Percentiles rank a stretch among this genome's conserved stretches.
Evolutionary conservation across 768 basidiomycete species (phyloP).

Genomic region (Boletellus ananiceps): DNA sequence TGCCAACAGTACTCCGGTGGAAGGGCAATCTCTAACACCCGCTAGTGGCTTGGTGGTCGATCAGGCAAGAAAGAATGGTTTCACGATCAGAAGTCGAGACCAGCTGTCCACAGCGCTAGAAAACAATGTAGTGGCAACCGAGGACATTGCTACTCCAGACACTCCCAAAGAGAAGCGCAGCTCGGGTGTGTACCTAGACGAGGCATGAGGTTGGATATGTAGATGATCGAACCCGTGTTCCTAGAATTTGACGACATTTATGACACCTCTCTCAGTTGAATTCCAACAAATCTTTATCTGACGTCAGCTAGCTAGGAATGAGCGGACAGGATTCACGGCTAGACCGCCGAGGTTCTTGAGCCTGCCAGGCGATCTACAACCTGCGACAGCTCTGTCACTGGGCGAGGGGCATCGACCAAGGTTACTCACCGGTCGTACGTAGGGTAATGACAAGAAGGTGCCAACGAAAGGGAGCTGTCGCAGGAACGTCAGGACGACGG

Average conservation of each 20-base stretch:
- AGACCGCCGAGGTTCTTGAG: conserved; percentile 71
- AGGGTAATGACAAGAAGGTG: conserved; percentile 79
- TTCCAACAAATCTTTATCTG: conserved; percentile 9
- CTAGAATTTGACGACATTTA: conserved; percentile 1
- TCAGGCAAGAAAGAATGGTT: conserved; percentile 45
- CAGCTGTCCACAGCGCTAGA: conserved; percentile 26
- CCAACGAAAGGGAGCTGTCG: conserved; percentile 92
- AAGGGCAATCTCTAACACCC: neutral
- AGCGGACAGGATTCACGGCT: conserved; percentile 16
- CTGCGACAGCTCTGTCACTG: conserved; percentile 34
- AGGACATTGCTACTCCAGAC: neutral
- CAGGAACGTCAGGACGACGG: conserved; percentile 94
- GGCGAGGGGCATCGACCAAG: neutral
- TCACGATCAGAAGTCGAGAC: conserved; percentile 47
- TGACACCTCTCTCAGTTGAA: conserved; percentile 13
- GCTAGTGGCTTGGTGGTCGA: conserved; percentile 50
- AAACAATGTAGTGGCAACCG: neutral
- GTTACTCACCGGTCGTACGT: conserved; percentile 68
- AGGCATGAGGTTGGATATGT: conserved; percentile 4
- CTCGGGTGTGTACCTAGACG: conserved; percentile 13
- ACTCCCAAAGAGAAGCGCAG: conserved; percentile 11
- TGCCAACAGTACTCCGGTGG: conserved; percentile 2
- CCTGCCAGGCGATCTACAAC: conserved; percentile 77
- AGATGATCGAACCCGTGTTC: neutral
- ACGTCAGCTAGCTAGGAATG: conserved; percentile 7